Base-by-base conservation (phyloP, 2,329 filamentous ascomycete species). In the Exserohilum rostratum region DNA sequence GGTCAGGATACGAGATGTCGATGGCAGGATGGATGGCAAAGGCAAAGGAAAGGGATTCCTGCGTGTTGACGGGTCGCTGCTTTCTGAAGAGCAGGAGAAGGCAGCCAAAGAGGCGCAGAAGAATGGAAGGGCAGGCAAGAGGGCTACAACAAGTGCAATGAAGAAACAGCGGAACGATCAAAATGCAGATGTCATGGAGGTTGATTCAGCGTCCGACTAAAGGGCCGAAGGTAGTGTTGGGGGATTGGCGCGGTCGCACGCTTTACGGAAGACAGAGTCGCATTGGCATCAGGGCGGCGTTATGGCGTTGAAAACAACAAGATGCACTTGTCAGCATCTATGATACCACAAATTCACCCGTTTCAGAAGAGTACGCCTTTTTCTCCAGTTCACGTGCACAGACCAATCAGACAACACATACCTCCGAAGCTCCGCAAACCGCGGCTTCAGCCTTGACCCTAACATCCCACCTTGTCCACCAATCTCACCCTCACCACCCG, bases 41-140 rank as follows among this genome's bases (percentile, higher is more conserved):
- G 86, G 87, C 47, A 86, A 88, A 64, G 81, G 82, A 46, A 88
- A 88, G 56, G 91, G 90, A 10, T 95, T 93, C 71, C 77, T 96
- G 57, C 92, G 89, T 64, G 87, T 97, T 58, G 89, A 95, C 72
- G 93, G 93, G 22, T 96, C 90, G n/a, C 88, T 96, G 83, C 77
- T 96, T 45, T 81, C 83, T 42, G 83, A 83, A 38, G 83, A 85
- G 17, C 87, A 87, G 20, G 91, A 96, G 76, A 77, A 78, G 50
- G 54, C 46, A 22, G 33, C 47, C 34, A 51, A 46, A 13, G 46
- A 27, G 13, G 37, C 46, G 3, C 56, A 53, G 33, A 18, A 58
- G 47, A 43, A 25, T 13, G 47, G 22, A 2, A 66, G 62, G 39
- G 60, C 54, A 12, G 58, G 54, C 35, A 50, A 52, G 6, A 63